These are phyloP conservation scores for Pleurotus citrinopileatus DNA, from an alignment of 768 basidiomycete genomes.

Conservation along the genomic window DNA sequence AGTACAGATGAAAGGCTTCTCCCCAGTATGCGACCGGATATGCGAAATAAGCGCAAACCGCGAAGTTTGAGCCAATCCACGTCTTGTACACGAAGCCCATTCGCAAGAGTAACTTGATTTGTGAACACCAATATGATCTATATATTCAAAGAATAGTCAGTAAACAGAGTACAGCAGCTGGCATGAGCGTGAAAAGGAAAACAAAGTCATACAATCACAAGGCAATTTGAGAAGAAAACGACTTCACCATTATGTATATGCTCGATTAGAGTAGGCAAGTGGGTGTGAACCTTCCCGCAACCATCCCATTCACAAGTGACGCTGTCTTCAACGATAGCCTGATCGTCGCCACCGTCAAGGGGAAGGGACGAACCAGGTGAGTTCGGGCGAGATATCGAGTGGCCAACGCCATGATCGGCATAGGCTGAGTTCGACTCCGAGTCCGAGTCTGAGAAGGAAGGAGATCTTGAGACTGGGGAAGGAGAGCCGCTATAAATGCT, in stretches of 20 bases:
- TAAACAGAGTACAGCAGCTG: not conserved
- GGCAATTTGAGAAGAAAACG: not conserved
- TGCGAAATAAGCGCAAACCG: slow-evolving; percentile 91
- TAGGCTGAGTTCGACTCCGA: slow-evolving; percentile 18
- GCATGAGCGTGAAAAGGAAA: not conserved
- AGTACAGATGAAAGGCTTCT: slow-evolving; percentile 87
- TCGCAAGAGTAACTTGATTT: slow-evolving; percentile 88
- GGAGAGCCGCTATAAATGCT: slow-evolving; percentile 27
- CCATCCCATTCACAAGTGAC: slow-evolving; percentile 84
- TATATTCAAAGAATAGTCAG: not conserved
- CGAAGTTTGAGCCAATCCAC: slow-evolving; percentile 82
- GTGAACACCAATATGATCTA: slow-evolving; percentile 81
- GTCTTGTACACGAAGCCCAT: slow-evolving; percentile 80
- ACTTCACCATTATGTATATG: slow-evolving; percentile 79
- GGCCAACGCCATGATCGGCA: slow-evolving; percentile 12
- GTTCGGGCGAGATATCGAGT: slow-evolving; percentile 34
- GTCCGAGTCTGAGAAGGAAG: slow-evolving; percentile 33
- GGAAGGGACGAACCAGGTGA: slow-evolving; percentile 29
- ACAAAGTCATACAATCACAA: slow-evolving; percentile 4
- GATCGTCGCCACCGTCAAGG: slow-evolving; percentile 8
- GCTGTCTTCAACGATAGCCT: slow-evolving; percentile 43
- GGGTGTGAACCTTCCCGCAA: slow-evolving; percentile 70
- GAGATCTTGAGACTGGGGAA: slow-evolving; percentile 38
- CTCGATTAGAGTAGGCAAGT: slow-evolving; percentile 72
- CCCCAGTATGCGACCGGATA: slow-evolving; percentile 89